These are phyloP conservation scores for Ceratocystis alfenasii DNA, from an alignment of 2,329 filamentous ascomycete species.

Conservation along the genomic window DNA sequence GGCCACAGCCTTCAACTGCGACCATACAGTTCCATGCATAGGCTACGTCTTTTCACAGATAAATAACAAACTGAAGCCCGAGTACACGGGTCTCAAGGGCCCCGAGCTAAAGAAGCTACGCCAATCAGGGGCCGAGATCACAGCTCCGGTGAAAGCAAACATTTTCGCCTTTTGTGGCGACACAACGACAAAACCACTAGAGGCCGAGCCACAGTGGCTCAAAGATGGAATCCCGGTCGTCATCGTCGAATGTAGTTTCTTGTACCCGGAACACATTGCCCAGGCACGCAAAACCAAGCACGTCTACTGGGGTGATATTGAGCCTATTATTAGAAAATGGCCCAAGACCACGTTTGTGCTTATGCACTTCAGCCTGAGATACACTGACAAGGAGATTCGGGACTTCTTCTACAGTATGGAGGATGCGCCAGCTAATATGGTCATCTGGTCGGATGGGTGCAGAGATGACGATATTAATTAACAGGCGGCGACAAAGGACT, in stretches of 20 bases:
- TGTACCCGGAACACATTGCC: constrained; percentile 33
- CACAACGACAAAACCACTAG: constrained; percentile 34
- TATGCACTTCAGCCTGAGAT: constrained; percentile 38
- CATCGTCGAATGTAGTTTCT: constrained; percentile 40
- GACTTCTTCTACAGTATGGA: constrained; percentile 34
- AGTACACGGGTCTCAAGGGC: constrained; percentile 31
- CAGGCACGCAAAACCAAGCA: constrained; percentile 39
- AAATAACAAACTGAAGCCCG: constrained; percentile 32
- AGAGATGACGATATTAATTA: constrained; percentile 17
- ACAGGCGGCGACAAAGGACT: no score
- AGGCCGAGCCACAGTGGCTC: constrained; percentile 33
- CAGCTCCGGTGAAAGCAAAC: constrained; percentile 31
- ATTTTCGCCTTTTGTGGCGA: constrained; percentile 40
- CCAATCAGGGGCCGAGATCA: constrained; percentile 32
- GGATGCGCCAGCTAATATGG: constrained; percentile 34
- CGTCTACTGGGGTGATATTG: constrained; percentile 37
- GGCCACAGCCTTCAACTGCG: constrained; percentile 35
- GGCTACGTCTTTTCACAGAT: constrained; percentile 37
- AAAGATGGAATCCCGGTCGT: constrained; percentile 33
- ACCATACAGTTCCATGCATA: constrained; percentile 38
- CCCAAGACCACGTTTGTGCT: constrained; percentile 36
- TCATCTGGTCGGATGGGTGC: constrained; percentile 36
- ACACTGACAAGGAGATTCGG: constrained; percentile 33
- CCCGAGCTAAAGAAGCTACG: constrained; percentile 32
- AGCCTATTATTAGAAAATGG: constrained; percentile 35